These are phyloP conservation scores for Rhodotorula sp. DNA, from an alignment of 1,284 basidiomycete genomes.

Conservation along the genomic window DNA sequence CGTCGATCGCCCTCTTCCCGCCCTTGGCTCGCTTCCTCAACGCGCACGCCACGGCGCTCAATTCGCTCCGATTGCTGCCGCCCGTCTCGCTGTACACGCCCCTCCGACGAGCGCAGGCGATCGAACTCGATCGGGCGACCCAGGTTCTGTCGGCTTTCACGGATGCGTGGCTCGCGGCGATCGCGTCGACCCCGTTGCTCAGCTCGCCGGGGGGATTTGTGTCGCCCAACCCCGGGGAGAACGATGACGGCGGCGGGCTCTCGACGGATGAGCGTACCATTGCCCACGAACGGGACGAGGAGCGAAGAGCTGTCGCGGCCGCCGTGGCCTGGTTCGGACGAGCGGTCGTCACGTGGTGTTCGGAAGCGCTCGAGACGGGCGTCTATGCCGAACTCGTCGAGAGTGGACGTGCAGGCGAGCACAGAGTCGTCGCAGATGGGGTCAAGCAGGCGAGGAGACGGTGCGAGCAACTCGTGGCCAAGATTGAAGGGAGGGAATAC, in stretches of 20 bases:
- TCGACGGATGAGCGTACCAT: constrained; percentile 20
- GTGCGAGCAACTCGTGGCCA: constrained; percentile 27
- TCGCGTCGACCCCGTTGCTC: constrained; percentile 10
- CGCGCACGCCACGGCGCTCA: constrained; percentile 68
- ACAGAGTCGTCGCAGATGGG: background rate
- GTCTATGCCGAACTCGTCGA: constrained; percentile 35
- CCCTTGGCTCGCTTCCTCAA: constrained; percentile 75
- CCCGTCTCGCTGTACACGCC: constrained; percentile 56
- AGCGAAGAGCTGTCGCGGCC: constrained; percentile 21
- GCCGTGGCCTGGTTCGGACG: constrained; percentile 33
- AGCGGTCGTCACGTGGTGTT: constrained; percentile 41
- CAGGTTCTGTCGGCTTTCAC: constrained; percentile 40
- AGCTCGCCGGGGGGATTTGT: background rate
- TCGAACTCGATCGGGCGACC: constrained; percentile 36
- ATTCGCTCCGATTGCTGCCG: constrained; percentile 75
- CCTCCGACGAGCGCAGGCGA: constrained; percentile 23
- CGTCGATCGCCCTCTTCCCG: constrained; percentile 68
- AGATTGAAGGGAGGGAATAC: constrained; percentile 29
- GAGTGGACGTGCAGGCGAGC: background rate
- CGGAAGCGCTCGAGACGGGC: constrained; percentile 30
- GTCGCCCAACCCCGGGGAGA: background rate
- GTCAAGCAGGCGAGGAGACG: constrained; percentile 19
- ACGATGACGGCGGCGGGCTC: background rate
- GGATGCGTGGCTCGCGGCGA: constrained; percentile 34
- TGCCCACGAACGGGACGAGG: constrained; percentile 19